Conservation (phyloP, 352 stramenopile species). For the Pythium myriotylum region DNA sequence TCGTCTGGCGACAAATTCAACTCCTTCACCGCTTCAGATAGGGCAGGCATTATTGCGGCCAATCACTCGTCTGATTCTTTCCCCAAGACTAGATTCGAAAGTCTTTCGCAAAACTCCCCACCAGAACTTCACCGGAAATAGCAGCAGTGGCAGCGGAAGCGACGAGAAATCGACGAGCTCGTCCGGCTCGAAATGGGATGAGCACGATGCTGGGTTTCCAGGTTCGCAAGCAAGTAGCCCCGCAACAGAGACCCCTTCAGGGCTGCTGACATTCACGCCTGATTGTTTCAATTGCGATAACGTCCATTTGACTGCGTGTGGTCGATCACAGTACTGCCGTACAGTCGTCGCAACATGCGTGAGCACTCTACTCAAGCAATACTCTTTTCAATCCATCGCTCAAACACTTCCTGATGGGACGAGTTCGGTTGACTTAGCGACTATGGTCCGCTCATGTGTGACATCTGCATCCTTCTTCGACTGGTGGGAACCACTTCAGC, state of each 20-base stretch:
- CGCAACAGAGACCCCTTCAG: background rate
- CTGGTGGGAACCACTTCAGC: conserved; percentile 34
- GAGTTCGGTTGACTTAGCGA: conserved; percentile 2
- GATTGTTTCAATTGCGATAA: conserved; percentile 13
- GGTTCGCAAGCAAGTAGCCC: background rate
- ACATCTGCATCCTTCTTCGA: conserved; percentile 16
- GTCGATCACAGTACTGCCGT: conserved; percentile 16
- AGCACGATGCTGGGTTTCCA: background rate
- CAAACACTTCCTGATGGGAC: conserved; percentile 6
- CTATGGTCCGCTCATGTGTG: background rate
- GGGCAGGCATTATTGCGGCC: conserved; percentile 7
- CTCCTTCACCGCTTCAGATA: conserved; percentile 1
- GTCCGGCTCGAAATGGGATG: background rate
- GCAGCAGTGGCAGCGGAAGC: background rate
- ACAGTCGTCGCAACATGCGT: conserved; percentile 8
- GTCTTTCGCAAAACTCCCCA: conserved; percentile 6
- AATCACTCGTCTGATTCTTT: conserved; percentile 5
- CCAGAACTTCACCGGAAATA: background rate
- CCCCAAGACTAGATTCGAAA: background rate
- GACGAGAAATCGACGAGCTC: background rate
- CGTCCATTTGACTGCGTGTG: conserved; percentile 18
- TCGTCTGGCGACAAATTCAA: conserved; percentile 9
- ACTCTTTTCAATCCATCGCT: background rate
- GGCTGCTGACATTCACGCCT: conserved; percentile 1
- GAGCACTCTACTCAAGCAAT: conserved; percentile 2